These are phyloP conservation scores for Aspergillus flavus DNA, from an alignment of 2,329 filamentous ascomycete species.

Conservation along the genomic window DNA sequence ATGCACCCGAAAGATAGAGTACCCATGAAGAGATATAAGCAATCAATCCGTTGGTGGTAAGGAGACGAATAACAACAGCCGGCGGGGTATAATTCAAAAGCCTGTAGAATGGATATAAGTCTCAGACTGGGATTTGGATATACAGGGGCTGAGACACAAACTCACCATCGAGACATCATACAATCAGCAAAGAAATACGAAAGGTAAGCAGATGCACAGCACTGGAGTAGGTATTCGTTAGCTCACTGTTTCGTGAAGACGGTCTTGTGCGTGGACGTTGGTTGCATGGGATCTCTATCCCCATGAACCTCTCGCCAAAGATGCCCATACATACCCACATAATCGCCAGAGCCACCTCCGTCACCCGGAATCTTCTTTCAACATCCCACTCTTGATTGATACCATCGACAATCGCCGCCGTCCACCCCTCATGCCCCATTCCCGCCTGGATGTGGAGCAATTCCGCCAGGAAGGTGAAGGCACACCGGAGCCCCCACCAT, in stretches of 20 bases:
- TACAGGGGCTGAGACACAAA: conserved; percentile 14
- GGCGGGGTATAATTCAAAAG: conserved; percentile 78
- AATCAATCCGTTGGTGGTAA: conserved; percentile 73
- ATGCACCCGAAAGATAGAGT: conserved; percentile 70
- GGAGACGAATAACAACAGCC: conserved; percentile 76
- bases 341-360: conserved; percentile 70
- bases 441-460: conserved; percentile 55
- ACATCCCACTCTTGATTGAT: conserved; percentile 47
- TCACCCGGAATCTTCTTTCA: conserved; percentile 58
- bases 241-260: not conserved
- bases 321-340: conserved; percentile 64
- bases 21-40: conserved; percentile 74
- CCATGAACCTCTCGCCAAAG: conserved; percentile 16
- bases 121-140: not conserved
- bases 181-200: conserved; percentile 84
- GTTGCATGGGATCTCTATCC: not conserved
- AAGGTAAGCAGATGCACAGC: conserved; percentile 74
- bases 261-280: not conserved
- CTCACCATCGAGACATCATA: conserved; percentile 78
- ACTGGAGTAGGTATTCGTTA: conserved; percentile 51
- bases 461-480: conserved; percentile 68
- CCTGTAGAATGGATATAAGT: conserved; percentile 49
- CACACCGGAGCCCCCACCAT: conserved; percentile 71
- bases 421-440: conserved; percentile 45
- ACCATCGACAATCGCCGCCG: conserved; percentile 41